Evolutionary conservation across 345 rosid genomes (phyloP).

Genomic region (Limnanthes douglasii): DNA sequence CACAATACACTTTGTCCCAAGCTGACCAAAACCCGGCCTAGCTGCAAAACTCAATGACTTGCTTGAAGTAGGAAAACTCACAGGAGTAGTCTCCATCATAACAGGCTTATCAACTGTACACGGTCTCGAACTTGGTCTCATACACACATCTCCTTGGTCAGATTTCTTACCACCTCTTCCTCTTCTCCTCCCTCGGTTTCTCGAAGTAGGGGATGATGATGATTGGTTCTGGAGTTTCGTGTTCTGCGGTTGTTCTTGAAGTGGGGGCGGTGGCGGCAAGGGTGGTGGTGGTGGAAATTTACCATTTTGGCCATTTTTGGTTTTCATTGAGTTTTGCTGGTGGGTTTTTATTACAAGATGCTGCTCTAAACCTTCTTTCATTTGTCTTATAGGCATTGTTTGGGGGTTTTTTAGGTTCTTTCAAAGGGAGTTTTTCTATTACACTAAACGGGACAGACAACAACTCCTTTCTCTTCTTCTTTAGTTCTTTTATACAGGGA

Average conservation of each 20-base stretch:
- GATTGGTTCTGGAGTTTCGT: slow-evolving; percentile 35
- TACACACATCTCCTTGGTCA: slow-evolving; percentile 74
- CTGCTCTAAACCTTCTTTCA: slow-evolving; percentile 74
- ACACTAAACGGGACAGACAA: slow-evolving; percentile 18
- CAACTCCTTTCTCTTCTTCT: slow-evolving; percentile 5
- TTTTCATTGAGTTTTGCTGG: slow-evolving; percentile 39
- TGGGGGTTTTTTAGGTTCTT: slow-evolving; percentile 1
- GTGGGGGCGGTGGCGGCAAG: slow-evolving; percentile 14
- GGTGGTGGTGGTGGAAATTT: slow-evolving; percentile 42
- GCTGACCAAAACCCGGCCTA: slow-evolving; percentile 80
- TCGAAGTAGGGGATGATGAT: slow-evolving; percentile 65
- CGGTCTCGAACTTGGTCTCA: slow-evolving; percentile 91
- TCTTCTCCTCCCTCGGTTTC: slow-evolving; percentile 64
- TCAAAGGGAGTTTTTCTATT: slow-evolving; percentile 3
- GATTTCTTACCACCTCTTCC: slow-evolving; percentile 92
- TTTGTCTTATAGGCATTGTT: slow-evolving; percentile 72
- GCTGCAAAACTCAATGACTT: slow-evolving; percentile 62
- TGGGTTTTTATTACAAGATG: slow-evolving; percentile 55
- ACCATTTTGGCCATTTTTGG: slow-evolving; percentile 60
- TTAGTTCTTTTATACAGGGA: too few species aligned
- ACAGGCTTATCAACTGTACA: slow-evolving; percentile 55
- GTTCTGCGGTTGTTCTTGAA: slow-evolving; percentile 19
- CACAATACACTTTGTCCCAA: slow-evolving; percentile 87
- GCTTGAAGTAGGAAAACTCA: slow-evolving; percentile 50
- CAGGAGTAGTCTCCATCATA: slow-evolving; percentile 30